A percentile compares a stretch with the other conserved stretches of the same genome.
These are phyloP conservation scores for Alnus glutinosa DNA, from an alignment of 306 rosid species.

Conservation along the genomic window DNA sequence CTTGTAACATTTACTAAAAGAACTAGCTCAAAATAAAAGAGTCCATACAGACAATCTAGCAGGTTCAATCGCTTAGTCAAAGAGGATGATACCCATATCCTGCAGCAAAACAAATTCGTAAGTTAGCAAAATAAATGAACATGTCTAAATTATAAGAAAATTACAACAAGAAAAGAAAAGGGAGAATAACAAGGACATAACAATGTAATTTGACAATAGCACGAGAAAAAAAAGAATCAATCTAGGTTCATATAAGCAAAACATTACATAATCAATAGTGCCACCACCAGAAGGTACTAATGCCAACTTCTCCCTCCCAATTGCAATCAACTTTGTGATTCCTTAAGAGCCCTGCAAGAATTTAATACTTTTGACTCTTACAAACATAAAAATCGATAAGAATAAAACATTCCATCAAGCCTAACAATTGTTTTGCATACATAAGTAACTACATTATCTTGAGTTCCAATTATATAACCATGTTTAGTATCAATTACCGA, in stretches of 20 bases:
- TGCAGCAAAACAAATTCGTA: conserved; percentile 28
- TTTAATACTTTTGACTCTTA: too few species aligned
- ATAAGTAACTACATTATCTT: too few species aligned
- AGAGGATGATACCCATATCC: conserved; percentile 83
- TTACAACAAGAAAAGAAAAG: neutral
- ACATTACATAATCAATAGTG: conserved; percentile 64
- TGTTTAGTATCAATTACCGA: too few species aligned
- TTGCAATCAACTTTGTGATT: conserved; percentile 58
- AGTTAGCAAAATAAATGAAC: neutral
- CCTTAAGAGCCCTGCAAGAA: conserved; percentile 24
- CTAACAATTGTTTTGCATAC: too few species aligned
- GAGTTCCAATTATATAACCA: too few species aligned
- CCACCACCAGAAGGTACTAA: conserved; percentile 65
- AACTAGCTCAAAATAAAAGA: conserved; percentile 26
- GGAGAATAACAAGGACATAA: neutral
- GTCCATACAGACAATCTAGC: neutral
- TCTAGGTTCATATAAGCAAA: neutral
- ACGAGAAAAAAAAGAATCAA: neutral
- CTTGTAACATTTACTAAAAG: conserved; percentile 26
- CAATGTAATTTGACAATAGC: neutral
- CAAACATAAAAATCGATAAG: too few species aligned
- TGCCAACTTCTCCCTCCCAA: conserved; percentile 68
- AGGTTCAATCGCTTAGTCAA: conserved; percentile 34
- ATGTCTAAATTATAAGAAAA: neutral
- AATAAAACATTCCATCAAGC: too few species aligned